A percentile compares a stretch with the other conserved stretches of the same genome.
Evolutionary conservation across 805 yeast species (phyloP).

Genomic region (Metschnikowia kofuensis): DNA sequence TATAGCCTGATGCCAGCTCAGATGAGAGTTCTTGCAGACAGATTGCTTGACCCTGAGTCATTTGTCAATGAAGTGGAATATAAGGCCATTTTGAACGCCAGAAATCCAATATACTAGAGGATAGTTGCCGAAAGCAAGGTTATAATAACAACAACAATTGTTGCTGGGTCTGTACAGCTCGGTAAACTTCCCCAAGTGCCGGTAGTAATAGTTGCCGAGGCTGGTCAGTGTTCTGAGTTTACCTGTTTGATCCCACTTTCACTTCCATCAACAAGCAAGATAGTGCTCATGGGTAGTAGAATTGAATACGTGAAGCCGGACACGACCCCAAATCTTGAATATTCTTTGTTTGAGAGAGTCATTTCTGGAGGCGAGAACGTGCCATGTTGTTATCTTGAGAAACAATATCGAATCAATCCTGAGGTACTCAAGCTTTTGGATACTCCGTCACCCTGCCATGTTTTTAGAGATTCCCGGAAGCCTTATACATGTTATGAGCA

Average conservation of each 20-base stretch:
- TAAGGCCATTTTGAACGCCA: constrained; percentile 36
- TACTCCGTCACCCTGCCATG: background rate
- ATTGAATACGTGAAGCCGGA: too few relatives aligned
- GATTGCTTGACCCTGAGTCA: background rate
- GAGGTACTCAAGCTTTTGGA: background rate
- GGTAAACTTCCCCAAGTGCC: constrained; percentile 51
- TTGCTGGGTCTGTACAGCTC: constrained; percentile 77
- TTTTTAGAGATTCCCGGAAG: background rate
- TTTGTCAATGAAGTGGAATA: constrained; percentile 19
- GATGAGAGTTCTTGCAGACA: background rate
- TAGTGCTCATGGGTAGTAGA: constrained; percentile 67
- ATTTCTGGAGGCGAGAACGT: background rate
- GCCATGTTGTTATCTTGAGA: background rate
- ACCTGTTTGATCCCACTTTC: constrained; percentile 89
- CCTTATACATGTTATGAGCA: too few relatives aligned
- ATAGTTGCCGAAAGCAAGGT: constrained; percentile 63
- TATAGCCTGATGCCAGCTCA: background rate
- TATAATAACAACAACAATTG: constrained; percentile 87
- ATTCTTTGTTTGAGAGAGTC: background rate
- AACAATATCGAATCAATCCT: background rate
- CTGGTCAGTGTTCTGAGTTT: constrained; percentile 85
- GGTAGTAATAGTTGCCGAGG: constrained; percentile 82
- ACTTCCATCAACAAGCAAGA: constrained; percentile 83
- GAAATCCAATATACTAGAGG: background rate
- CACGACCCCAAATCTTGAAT: constrained; percentile 37